These are phyloP conservation scores for Pelargonium citronellum DNA, from an alignment of 441 rosid species.

Conservation along the genomic window DNA sequence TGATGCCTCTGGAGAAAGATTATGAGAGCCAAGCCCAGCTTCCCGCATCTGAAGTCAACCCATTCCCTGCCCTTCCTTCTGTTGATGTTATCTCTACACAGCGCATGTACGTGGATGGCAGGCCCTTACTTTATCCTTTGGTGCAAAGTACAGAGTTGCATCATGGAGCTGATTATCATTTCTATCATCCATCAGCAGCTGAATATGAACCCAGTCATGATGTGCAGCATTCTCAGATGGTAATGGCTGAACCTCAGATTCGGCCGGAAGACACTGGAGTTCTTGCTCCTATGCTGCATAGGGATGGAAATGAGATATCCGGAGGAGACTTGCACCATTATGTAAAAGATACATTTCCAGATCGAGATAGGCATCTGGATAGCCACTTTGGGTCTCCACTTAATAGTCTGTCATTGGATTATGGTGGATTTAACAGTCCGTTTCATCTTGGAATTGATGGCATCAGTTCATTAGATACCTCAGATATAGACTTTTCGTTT, in stretches of 20 bases:
- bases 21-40: constrained; percentile 33
- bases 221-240: constrained; percentile 39
- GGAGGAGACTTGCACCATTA: constrained; percentile 38
- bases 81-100: constrained; percentile 33
- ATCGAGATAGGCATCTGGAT: constrained; percentile 50
- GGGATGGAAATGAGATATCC: constrained; percentile 33
- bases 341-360: constrained; percentile 38
- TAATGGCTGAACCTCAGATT: constrained; percentile 30
- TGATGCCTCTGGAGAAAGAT: constrained; percentile 33
- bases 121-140: constrained; percentile 40
- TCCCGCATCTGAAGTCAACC: constrained; percentile 34
- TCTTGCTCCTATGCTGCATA: constrained; percentile 25
- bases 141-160: constrained; percentile 42
- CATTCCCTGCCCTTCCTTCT: constrained; percentile 42
- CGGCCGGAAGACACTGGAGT: constrained; percentile 31
- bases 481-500: neutral
- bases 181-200: constrained; percentile 37
- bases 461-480: constrained; percentile 31
- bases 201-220: constrained; percentile 42
- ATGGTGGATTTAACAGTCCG: constrained; percentile 34
- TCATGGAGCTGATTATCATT: constrained; percentile 38
- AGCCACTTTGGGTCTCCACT: constrained; percentile 51
- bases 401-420: constrained; percentile 41
- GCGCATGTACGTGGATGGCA: constrained; percentile 47
- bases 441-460: constrained; percentile 28